A percentile compares a stretch with the other conserved stretches of the same genome.
phyloP scores from a whole-genome alignment of 345 rosid genomes.

The Combretum micranthum region DNA sequence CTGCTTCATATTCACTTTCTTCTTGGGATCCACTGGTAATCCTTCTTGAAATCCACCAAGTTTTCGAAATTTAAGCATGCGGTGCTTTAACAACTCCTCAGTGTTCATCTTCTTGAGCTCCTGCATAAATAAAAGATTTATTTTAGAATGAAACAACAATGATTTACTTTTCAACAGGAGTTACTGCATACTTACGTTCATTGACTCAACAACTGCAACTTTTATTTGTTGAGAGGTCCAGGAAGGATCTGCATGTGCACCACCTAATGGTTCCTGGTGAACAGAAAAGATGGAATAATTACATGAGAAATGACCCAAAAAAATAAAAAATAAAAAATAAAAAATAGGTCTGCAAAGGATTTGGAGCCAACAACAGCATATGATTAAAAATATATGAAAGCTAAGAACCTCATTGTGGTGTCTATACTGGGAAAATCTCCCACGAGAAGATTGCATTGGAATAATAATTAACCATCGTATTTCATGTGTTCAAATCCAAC shows the following conservation, averaged over 20 bases:
- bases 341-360: too few species aligned
- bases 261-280: constrained; percentile 92
- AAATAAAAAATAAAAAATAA: too few species aligned
- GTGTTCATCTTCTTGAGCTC: constrained; percentile 68
- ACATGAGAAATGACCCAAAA: too few species aligned
- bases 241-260: constrained; percentile 85
- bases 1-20: constrained; percentile 64
- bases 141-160: too few species aligned
- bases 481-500: too few species aligned
- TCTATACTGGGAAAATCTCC: too few species aligned
- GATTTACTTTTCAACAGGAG: too few species aligned
- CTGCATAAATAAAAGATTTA: constrained; percentile 26
- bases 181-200: constrained; percentile 46
- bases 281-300: not conserved
- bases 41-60: constrained; percentile 70
- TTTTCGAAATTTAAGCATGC: constrained; percentile 72
- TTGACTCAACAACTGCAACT: constrained; percentile 61
- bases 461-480: too few species aligned
- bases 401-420: too few species aligned
- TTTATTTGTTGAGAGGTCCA: constrained; percentile 90
- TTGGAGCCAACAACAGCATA: too few species aligned
- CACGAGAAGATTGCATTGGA: too few species aligned
- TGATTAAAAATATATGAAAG: too few species aligned
- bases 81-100: constrained; percentile 56
- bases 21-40: constrained; percentile 49